phyloP scores from a whole-genome alignment of 192 early-diverging fungal species.

The Spinellus fusiger region DNA sequence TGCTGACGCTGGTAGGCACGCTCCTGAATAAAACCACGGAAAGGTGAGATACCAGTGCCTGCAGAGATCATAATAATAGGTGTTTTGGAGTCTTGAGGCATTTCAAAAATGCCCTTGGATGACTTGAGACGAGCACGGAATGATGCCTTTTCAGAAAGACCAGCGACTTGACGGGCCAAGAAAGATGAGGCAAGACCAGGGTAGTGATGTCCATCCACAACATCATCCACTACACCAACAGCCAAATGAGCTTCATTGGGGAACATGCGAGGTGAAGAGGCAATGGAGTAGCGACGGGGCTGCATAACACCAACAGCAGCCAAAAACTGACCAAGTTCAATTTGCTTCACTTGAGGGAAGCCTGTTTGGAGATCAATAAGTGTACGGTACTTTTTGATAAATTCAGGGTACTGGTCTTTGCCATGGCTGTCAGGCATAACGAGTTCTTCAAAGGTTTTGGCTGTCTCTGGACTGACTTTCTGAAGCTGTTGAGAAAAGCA shows the following conservation, averaged over 20 bases:
- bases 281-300: slow-evolving; percentile 86
- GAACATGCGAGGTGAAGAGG: slow-evolving; percentile 51
- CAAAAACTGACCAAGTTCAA: slow-evolving; percentile 37
- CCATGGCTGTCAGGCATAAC: slow-evolving; percentile 28
- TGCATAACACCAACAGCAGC: slow-evolving; percentile 41
- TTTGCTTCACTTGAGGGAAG: slow-evolving; percentile 22
- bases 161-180: slow-evolving; percentile 15
- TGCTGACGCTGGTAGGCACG: slow-evolving; percentile 23
- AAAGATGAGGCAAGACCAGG: slow-evolving; percentile 27
- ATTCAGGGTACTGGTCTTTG: slow-evolving; percentile 24
- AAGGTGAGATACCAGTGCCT: slow-evolving; percentile 92
- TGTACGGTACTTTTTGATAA: slow-evolving; percentile 22
- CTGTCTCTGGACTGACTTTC: slow-evolving; percentile 30
- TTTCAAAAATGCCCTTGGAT: slow-evolving; percentile 43
- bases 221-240: slow-evolving; percentile 30
- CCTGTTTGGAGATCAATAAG: slow-evolving; percentile 20
- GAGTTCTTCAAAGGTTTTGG: slow-evolving; percentile 18
- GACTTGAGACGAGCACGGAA: slow-evolving; percentile 16
- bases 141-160: slow-evolving; percentile 11
- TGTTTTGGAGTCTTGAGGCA: slow-evolving; percentile 47
- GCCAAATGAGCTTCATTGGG: slow-evolving; percentile 24
- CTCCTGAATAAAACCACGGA: slow-evolving; percentile 74
- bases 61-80: slow-evolving; percentile 86
- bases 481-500: slow-evolving; percentile 31
- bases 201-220: slow-evolving; percentile 14